phyloP scores from a whole-genome alignment of 2,329 filamentous ascomycete species.

The Penicillium concentricum region DNA sequence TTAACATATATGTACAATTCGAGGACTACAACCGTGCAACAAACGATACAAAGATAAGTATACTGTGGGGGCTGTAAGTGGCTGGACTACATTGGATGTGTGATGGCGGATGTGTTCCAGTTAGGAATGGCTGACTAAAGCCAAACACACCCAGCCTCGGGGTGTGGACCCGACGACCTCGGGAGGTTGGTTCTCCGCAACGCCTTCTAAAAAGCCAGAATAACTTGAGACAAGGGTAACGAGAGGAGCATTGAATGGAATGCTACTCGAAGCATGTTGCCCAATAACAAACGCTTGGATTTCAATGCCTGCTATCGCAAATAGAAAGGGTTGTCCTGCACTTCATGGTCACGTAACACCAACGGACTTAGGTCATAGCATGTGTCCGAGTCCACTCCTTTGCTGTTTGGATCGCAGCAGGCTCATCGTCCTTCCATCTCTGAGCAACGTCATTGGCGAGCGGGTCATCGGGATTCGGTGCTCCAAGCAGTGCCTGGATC shows the following conservation, averaged over 20 bases:
- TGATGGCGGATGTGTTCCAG: neutral
- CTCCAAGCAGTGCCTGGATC: constrained; percentile 92
- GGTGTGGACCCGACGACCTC: no score
- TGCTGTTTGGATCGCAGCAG: constrained; percentile 86
- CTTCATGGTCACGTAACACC: constrained; percentile 35
- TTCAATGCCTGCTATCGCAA: constrained; percentile 14
- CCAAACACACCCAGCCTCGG: neutral
- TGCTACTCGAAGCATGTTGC: constrained; percentile 13
- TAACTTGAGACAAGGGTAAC: constrained; percentile 1
- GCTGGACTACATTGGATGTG: neutral
- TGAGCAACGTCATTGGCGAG: constrained; percentile 96
- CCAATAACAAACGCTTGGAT: constrained; percentile 17
- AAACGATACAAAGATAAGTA: neutral
- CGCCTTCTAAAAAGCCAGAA: constrained; percentile 7
- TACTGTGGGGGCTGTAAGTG: neutral
- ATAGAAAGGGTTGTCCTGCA: constrained; percentile 17
- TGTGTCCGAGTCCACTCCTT: constrained; percentile 88
- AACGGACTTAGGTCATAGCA: constrained; percentile 55
- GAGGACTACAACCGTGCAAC: no score
- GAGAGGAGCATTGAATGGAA: constrained; percentile 1
- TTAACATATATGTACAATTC: neutral
- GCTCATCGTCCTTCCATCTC: constrained; percentile 95
- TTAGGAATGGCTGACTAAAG: neutral
- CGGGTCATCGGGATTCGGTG: constrained; percentile 97
- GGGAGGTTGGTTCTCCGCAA: constrained; percentile 17